These are phyloP conservation scores for Lizonia empirigonia DNA, from an alignment of 2,329 filamentous ascomycete genomes.

Conservation along the genomic window DNA sequence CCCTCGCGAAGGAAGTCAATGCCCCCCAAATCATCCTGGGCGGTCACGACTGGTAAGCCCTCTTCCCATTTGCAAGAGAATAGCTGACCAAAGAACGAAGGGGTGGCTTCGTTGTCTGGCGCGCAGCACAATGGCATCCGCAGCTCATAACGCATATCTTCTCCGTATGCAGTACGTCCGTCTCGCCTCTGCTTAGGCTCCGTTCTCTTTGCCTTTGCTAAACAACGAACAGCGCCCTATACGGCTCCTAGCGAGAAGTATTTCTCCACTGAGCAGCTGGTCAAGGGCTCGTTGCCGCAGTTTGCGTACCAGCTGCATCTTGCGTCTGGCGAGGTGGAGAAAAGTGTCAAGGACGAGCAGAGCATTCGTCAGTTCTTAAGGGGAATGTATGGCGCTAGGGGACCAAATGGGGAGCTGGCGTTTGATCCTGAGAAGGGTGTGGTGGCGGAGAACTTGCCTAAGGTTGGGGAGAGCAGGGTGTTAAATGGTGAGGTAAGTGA, in stretches of 20 bases:
- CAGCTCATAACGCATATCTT: conserved; percentile 76
- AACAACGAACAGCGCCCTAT: conserved; percentile 59
- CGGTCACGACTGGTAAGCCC: conserved; percentile 77
- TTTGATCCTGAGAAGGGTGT: conserved; percentile 69
- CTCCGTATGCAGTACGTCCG: conserved; percentile 67
- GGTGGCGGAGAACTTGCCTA: conserved; percentile 65
- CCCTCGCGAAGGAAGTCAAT: conserved; percentile 66
- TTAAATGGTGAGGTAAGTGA: conserved; percentile 64
- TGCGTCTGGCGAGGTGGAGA: conserved; percentile 63
- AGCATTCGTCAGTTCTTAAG: conserved; percentile 73
- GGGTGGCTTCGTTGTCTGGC: conserved; percentile 80
- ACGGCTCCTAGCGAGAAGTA: conserved; percentile 59
- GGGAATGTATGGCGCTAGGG: conserved; percentile 70
- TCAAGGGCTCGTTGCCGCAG: conserved; percentile 64
- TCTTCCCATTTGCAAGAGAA: background rate
- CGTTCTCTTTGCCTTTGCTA: background rate
- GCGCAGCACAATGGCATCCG: conserved; percentile 71
- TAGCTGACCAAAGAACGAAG: conserved; percentile 36
- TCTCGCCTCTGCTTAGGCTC: too few species aligned
- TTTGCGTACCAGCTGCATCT: conserved; percentile 88
- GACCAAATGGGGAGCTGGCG: conserved; percentile 59
- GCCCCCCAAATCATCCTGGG: conserved; percentile 73
- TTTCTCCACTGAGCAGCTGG: conserved; percentile 64
- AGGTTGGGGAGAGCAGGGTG: conserved; percentile 62
- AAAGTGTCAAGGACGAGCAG: conserved; percentile 58